phyloP scores from a whole-genome alignment of 495 filamentous ascomycete genomes.

The Aspergillus coremiiformis region DNA sequence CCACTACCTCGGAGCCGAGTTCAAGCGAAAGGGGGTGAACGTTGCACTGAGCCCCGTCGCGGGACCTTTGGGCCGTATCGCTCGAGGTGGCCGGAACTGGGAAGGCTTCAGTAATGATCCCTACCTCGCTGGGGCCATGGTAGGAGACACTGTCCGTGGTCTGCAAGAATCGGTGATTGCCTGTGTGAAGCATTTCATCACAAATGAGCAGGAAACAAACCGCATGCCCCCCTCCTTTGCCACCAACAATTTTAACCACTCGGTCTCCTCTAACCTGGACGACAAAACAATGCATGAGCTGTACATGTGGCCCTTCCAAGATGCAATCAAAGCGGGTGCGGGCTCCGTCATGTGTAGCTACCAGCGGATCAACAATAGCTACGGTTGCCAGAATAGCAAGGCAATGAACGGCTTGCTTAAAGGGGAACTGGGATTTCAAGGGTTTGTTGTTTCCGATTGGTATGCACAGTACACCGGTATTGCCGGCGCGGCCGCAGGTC shows the following conservation, averaged over 20 bases:
- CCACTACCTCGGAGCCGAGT: conserved; percentile 49
- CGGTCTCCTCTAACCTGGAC: conserved; percentile 53
- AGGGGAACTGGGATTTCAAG: conserved; percentile 52
- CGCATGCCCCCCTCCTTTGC: no score
- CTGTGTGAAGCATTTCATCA: conserved; percentile 65
- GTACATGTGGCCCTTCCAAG: conserved; percentile 59
- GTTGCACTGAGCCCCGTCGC: conserved; percentile 56
- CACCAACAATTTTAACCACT: no score
- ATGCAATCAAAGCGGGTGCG: conserved; percentile 45
- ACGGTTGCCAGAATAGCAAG: conserved; percentile 59
- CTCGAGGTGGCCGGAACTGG: conserved; percentile 78
- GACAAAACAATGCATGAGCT: conserved; percentile 66
- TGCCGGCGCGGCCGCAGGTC: no score
- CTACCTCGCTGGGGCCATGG: conserved; percentile 54
- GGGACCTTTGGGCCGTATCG: conserved; percentile 68
- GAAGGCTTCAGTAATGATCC: conserved; percentile 73
- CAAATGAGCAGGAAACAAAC: conserved; percentile 81
- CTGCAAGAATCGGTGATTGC: no score
- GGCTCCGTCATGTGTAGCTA: conserved; percentile 54
- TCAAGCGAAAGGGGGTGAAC: conserved; percentile 48
- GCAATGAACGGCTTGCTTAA: conserved; percentile 51
- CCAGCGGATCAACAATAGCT: conserved; percentile 58
- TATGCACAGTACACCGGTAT: no score
- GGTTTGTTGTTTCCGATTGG: no score
- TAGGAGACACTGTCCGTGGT: conserved; percentile 53